Evolutionary conservation across 495 filamentous ascomycete genomes (phyloP).

Genomic region (Daldinia grandis): DNA sequence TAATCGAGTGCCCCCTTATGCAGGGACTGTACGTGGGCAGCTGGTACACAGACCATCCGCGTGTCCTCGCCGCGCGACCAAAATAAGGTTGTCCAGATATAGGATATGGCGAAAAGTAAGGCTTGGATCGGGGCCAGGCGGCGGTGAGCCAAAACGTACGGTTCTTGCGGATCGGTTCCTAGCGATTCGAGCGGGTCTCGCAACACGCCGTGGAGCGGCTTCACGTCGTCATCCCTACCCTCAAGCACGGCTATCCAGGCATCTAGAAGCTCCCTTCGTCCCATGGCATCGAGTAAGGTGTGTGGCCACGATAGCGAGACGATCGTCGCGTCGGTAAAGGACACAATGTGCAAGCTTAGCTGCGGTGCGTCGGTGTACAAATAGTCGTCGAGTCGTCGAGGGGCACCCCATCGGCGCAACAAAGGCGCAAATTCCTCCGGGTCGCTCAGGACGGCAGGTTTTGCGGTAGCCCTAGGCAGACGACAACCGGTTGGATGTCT

Average conservation of each 20-base stretch:
- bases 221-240: slow-evolving; percentile 50
- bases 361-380: slow-evolving; percentile 53
- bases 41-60: slow-evolving; percentile 49
- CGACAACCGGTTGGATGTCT: slow-evolving; percentile 47
- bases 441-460: slow-evolving; percentile 46
- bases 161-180: slow-evolving; percentile 22
- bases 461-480: slow-evolving; percentile 42
- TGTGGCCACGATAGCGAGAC: slow-evolving; percentile 59
- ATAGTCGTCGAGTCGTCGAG: slow-evolving; percentile 51
- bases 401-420: slow-evolving; percentile 29
- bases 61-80: slow-evolving; percentile 46
- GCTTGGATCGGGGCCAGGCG: slow-evolving; percentile 39
- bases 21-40: slow-evolving; percentile 40
- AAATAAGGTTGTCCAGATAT: slow-evolving; percentile 41
- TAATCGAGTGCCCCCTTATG: slow-evolving; percentile 34
- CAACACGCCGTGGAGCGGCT: slow-evolving; percentile 44
- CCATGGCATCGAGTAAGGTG: slow-evolving; percentile 58
- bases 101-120: slow-evolving; percentile 42
- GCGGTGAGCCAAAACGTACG: slow-evolving; percentile 35
- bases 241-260: slow-evolving; percentile 52
- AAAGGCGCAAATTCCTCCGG: slow-evolving; percentile 43
- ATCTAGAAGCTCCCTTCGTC: slow-evolving; percentile 46
- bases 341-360: slow-evolving; percentile 57
- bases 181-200: slow-evolving; percentile 46
- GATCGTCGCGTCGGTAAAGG: slow-evolving; percentile 59